A percentile compares a stretch with the other conserved stretches of the same genome.
phyloP scores from a whole-genome alignment of 441 rosid species.

The Gossypium aridum region DNA sequence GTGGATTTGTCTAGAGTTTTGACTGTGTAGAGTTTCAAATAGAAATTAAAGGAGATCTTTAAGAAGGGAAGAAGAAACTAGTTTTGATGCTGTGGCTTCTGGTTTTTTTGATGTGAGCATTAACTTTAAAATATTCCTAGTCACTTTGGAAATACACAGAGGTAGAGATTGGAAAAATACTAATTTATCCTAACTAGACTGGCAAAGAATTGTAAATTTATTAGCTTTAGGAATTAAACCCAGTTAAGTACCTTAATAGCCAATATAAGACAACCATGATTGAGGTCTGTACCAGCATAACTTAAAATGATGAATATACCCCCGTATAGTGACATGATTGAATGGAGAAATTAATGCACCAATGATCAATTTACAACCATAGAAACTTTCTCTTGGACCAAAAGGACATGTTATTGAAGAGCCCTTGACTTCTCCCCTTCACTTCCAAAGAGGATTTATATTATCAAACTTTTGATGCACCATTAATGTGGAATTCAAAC shows the following conservation, averaged over 20 bases:
- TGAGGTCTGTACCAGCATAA: neutral
- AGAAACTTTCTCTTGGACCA: conserved; percentile 2
- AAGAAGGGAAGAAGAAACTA: neutral
- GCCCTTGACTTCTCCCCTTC: neutral
- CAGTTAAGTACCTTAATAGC: neutral
- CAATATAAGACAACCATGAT: neutral
- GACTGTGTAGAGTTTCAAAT: neutral
- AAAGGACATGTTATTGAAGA: neutral
- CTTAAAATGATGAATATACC: neutral
- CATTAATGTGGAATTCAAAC: neutral
- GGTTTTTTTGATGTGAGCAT: neutral
- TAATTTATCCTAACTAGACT: neutral
- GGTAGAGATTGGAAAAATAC: neutral
- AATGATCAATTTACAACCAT: neutral
- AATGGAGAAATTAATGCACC: neutral
- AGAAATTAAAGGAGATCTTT: neutral
- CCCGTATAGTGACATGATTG: neutral
- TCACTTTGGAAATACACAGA: neutral
- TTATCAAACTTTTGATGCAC: neutral
- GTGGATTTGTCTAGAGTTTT: neutral
- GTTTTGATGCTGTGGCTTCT: neutral
- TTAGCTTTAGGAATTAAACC: neutral
- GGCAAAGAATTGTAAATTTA: neutral
- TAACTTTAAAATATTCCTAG: neutral
- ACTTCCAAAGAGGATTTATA: neutral